Evolutionary conservation across 495 filamentous ascomycete species (phyloP).

Genomic region (Xylaria intraflava): DNA sequence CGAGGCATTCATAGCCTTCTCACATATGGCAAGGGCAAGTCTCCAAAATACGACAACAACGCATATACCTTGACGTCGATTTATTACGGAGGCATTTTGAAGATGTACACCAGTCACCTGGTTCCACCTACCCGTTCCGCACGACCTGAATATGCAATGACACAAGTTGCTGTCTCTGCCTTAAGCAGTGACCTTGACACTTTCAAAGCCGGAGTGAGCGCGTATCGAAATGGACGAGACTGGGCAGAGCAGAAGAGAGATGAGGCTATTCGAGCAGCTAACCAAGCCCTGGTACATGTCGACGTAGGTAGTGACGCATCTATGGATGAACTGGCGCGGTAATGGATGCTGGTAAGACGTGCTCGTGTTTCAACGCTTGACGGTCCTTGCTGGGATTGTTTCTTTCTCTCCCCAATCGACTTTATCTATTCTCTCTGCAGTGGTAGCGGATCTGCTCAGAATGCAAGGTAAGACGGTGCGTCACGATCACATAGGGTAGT

Average conservation of each 20-base stretch:
- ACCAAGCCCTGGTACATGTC: neutral
- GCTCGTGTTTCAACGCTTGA: no score
- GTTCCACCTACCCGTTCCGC: neutral
- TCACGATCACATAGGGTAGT: no score
- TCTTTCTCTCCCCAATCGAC: no score
- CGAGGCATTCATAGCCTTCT: neutral
- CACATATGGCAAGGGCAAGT: neutral
- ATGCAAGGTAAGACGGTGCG: no score
- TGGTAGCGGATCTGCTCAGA: no score
- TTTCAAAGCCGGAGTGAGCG: neutral
- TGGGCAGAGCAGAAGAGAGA: neutral
- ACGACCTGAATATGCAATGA: neutral
- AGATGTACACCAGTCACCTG: neutral
- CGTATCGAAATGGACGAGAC: neutral
- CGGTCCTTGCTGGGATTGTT: no score
- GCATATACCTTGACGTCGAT: neutral
- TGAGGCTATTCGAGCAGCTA: neutral
- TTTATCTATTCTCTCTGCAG: no score
- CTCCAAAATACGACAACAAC: neutral
- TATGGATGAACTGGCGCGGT: no score
- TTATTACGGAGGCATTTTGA: neutral
- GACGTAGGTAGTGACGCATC: no score
- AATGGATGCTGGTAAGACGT: no score
- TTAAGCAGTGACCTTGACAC: neutral
- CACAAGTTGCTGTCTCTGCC: neutral